Conservation (phyloP, 1,284 basidiomycete species). For the Stereum hirsutum region DNA sequence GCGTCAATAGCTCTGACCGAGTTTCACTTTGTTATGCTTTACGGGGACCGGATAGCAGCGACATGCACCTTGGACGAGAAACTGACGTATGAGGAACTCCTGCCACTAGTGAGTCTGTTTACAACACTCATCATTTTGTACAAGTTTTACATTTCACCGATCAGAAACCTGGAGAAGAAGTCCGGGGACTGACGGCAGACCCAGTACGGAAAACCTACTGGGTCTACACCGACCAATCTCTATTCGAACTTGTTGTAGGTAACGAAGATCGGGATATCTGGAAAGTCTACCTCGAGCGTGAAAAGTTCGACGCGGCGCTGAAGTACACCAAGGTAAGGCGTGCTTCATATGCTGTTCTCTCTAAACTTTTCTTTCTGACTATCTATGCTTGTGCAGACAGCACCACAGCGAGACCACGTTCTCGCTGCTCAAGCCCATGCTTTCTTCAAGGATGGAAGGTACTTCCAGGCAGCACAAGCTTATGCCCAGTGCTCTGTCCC, state of each 20-base stretch:
- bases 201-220: constrained; percentile 87
- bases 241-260: constrained; percentile 82
- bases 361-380: constrained; percentile 2
- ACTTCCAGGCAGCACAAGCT: constrained; percentile 86
- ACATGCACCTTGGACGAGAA: constrained; percentile 79
- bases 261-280: constrained; percentile 95
- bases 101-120: constrained; percentile 59
- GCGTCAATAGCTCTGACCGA: constrained; percentile 81
- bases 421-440: constrained; percentile 80
- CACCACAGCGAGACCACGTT: constrained; percentile 78
- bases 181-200: constrained; percentile 74
- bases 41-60: constrained; percentile 71
- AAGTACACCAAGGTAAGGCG: constrained; percentile 70
- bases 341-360: background rate
- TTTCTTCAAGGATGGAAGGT: constrained; percentile 77
- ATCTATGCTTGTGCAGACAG: constrained; percentile 42
- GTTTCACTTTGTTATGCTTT: constrained; percentile 89
- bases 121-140: constrained; percentile 1
- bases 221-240: constrained; percentile 85
- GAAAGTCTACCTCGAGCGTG: constrained; percentile 82
- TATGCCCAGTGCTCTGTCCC: constrained; percentile 84
- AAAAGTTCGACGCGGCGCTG: constrained; percentile 72
- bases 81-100: constrained; percentile 74
- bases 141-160: background rate
- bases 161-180: constrained; percentile 66